phyloP scores from a whole-genome alignment of 331 rosid species.

The Dryas integrifolia region DNA sequence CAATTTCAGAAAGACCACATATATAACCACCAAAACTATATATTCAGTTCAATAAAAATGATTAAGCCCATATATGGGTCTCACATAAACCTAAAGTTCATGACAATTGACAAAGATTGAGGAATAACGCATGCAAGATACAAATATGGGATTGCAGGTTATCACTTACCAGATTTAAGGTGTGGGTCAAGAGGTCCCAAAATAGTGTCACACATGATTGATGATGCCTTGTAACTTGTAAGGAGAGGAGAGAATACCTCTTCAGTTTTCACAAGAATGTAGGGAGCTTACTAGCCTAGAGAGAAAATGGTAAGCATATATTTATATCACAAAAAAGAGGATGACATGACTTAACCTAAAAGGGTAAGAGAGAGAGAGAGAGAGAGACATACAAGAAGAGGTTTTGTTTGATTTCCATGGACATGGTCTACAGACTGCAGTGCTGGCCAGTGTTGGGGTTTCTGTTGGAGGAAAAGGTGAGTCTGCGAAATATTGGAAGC shows the following conservation, averaged over 20 bases:
- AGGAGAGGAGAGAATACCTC: constrained; percentile 6
- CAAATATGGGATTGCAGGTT: constrained; percentile 8
- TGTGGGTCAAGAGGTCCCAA: constrained; percentile 42
- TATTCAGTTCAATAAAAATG: background rate
- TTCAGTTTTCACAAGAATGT: constrained; percentile 1
- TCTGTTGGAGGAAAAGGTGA: constrained; percentile 16
- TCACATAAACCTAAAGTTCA: background rate
- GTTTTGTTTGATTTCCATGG: constrained; percentile 33
- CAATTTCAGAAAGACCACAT: background rate
- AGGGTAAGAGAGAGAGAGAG: constrained; percentile 25
- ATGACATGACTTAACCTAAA: constrained; percentile 33
- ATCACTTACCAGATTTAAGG: constrained; percentile 37
- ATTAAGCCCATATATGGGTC: background rate
- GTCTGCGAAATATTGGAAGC: constrained; percentile 43
- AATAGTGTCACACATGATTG: constrained; percentile 57
- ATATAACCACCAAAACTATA: background rate
- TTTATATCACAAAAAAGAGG: constrained; percentile 11
- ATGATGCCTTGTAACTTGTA: constrained; percentile 12
- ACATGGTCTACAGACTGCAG: constrained; percentile 17
- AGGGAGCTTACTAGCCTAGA: background rate
- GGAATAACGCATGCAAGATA: background rate
- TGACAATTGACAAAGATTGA: background rate
- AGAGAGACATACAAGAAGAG: background rate
- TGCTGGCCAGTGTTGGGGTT: constrained; percentile 3
- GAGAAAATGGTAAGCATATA: constrained; percentile 14